phyloP scores from a whole-genome alignment of 176 grass and related monocot species.

The Phragmites australis region DNA sequence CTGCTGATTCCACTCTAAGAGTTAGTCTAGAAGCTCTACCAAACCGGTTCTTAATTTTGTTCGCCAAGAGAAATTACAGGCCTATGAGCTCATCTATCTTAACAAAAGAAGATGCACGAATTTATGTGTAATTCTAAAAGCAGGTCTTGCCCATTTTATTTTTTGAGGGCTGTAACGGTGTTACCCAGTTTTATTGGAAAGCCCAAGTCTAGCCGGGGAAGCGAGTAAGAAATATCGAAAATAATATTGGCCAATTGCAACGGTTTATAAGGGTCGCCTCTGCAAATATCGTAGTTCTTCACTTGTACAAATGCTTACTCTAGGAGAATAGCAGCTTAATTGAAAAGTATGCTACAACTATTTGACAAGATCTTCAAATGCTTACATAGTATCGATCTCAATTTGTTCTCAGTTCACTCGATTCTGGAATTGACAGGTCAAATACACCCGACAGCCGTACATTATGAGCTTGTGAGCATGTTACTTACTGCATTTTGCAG shows the following conservation, averaged over 20 bases:
- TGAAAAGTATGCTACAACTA: background rate
- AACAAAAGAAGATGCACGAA: background rate
- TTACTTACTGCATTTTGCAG: slow-evolving; percentile 72
- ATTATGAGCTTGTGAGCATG: slow-evolving; percentile 51
- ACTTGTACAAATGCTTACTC: background rate
- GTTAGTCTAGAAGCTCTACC: no score
- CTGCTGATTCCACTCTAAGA: no score
- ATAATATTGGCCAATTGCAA: background rate
- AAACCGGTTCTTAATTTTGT: no score
- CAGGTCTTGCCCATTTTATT: no score
- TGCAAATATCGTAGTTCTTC: background rate
- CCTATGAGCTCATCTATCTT: background rate
- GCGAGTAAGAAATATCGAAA: background rate
- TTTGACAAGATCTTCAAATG: background rate
- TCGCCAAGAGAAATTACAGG: background rate
- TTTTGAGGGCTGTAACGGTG: background rate
- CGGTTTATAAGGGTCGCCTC: background rate
- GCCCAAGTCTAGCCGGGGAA: no score
- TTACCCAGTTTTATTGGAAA: background rate
- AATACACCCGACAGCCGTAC: background rate
- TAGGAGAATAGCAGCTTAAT: background rate
- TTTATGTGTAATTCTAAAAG: no score
- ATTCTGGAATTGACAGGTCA: slow-evolving; percentile 1
- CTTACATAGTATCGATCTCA: background rate
- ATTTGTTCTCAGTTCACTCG: background rate